These are phyloP conservation scores for Pseudogymnoascus verrucosus DNA, from an alignment of 2,329 filamentous ascomycete species.

Conservation along the genomic window DNA sequence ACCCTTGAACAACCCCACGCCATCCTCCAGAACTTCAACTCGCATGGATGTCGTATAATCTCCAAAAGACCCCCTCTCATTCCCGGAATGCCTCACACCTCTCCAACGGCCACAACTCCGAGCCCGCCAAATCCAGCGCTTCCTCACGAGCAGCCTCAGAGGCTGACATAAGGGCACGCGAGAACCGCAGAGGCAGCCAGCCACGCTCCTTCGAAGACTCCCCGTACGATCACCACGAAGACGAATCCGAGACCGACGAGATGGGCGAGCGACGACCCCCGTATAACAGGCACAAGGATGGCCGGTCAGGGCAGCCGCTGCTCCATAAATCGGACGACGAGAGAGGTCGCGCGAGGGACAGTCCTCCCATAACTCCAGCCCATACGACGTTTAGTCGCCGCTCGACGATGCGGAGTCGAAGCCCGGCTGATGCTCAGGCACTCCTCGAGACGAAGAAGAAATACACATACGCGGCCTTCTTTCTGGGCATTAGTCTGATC, in stretches of 20 bases:
- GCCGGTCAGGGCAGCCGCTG: conserved; percentile 31
- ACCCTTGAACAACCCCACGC: background rate
- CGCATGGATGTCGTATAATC: conserved; percentile 3
- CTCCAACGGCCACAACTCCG: background rate
- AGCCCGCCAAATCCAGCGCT: background rate
- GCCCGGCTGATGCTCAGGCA: conserved; percentile 53
- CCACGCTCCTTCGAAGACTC: background rate
- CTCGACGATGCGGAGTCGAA: conserved; percentile 69
- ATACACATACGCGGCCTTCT: conserved; percentile 80
- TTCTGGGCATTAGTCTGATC: conserved; percentile 73
- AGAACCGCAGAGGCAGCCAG: background rate
- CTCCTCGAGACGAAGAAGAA: conserved; percentile 64
- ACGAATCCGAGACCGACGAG: conserved; percentile 23
- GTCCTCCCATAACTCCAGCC: conserved; percentile 21
- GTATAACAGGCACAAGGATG: conserved; percentile 29
- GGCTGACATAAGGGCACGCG: background rate
- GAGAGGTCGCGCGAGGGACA: conserved; percentile 18
- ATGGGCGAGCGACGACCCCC: conserved; percentile 32
- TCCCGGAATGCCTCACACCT: background rate
- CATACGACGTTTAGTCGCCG: conserved; percentile 40
- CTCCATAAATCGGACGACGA: conserved; percentile 26
- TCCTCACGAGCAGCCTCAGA: background rate
- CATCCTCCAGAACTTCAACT: background rate
- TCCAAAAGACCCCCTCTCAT: background rate
- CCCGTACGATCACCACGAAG: conserved; percentile 7